Evolutionary conservation across 2,329 filamentous ascomycete genomes (phyloP), one percentile per base, ranked within the genome.

Genomic region (Cadophora sp.): DNA sequence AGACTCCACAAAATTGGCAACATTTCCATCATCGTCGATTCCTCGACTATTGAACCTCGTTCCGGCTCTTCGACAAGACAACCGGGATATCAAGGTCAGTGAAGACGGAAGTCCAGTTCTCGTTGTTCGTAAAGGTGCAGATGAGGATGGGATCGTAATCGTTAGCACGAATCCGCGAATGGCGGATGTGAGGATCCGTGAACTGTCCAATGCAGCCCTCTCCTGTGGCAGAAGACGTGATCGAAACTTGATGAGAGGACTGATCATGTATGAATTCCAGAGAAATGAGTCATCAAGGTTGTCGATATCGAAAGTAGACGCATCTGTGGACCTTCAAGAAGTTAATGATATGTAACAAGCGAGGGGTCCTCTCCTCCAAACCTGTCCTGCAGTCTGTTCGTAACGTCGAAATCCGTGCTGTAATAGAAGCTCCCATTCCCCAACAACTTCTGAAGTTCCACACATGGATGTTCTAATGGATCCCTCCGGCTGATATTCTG

Each of bases 181-280:
- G 11, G 95, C 95, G 72, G 93, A 97, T 0, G 94, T 99, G 66
- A 99, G 81, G 63, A 98, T 94, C 48, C 91, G 87, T 22, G 94
- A 97, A 3, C 86, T 84, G 81, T 99, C 96, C n/a, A 99, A 84
- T 4, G 89, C 89, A 68, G 88, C 85, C 72, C 90, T 91, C 73
- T 97, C 93, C 63, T 87, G 85, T 6, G 87, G 86, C 68, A 93
- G 86, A 56, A 99, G 84, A 20, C 92, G 87, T 36, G 91, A 94
- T 51, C 96, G 89, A 78, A 99, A 98, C 77, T 94, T 87, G 36
- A 97, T 90, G 63, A 99, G 84, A 5, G 96, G 94, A 71, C 91
- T 90, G 74, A 99, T 97, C 94, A 99, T 97, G 80, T 96, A 97
- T 3, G 93, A 96, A 77, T 99, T 99, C 96, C 96, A 99, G 20